phyloP scores from a whole-genome alignment of 2,329 filamentous ascomycete species.

The Trichoderma harzianum region DNA sequence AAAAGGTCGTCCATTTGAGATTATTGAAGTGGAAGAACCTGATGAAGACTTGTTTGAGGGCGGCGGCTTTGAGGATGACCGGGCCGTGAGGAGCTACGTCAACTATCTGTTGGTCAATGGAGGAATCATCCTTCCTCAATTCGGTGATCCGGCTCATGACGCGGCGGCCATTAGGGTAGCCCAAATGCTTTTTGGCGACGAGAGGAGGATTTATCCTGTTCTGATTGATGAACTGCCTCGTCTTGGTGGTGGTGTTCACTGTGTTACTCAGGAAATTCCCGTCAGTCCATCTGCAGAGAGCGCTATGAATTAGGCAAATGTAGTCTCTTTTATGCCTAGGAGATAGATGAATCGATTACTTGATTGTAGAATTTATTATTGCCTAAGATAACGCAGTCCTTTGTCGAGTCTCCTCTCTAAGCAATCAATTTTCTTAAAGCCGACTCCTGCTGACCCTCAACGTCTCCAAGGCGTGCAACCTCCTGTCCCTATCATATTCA shows the following conservation, averaged over 20 bases:
- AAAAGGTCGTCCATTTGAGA: conserved; percentile 22
- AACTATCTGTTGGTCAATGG: conserved; percentile 31
- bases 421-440: conserved; percentile 24
- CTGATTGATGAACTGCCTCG: conserved; percentile 21
- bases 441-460: conserved; percentile 29
- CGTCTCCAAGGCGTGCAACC: conserved; percentile 26
- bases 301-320: background rate
- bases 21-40: conserved; percentile 28
- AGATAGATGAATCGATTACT: background rate
- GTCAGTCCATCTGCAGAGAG: background rate
- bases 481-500: conserved; percentile 24
- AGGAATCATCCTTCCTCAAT: conserved; percentile 29
- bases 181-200: conserved; percentile 17
- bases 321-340: background rate
- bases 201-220: conserved; percentile 23
- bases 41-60: background rate
- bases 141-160: conserved; percentile 26
- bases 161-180: conserved; percentile 20
- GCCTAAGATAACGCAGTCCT: background rate
- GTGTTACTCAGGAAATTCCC: conserved; percentile 29
- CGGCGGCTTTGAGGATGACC: background rate
- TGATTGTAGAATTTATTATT: background rate
- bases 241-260: conserved; percentile 29
- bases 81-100: conserved; percentile 24
- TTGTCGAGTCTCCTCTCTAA: background rate